Percentiles rank a stretch among this genome's conserved stretches.
phyloP scores from a whole-genome alignment of 352 stramenopile genomes.

The Globisporangium camurandrum region DNA sequence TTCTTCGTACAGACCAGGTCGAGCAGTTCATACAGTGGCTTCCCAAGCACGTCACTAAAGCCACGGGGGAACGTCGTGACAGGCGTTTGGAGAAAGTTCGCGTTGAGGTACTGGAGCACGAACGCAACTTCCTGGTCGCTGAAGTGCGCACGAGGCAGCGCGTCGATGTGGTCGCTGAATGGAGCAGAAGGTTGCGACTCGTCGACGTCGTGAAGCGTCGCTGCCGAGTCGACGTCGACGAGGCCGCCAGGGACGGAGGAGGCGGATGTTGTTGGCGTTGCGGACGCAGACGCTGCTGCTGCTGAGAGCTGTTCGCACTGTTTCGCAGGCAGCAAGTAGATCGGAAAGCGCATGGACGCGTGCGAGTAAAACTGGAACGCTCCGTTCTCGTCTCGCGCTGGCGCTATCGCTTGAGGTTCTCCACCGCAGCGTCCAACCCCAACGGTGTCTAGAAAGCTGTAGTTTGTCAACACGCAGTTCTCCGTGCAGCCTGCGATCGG shows the following conservation, averaged over 20 bases:
- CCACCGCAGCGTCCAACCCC: too few species aligned
- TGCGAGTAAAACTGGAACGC: conserved; percentile 44
- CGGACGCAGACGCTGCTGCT: neutral
- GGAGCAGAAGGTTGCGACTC: too few species aligned
- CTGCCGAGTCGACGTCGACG: conserved; percentile 35
- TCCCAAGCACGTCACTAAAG: conserved; percentile 66
- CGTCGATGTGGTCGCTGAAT: neutral
- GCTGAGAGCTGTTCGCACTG: conserved; percentile 31
- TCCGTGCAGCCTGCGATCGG: conserved; percentile 84
- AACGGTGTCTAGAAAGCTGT: conserved; percentile 68
- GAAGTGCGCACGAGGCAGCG: conserved; percentile 17
- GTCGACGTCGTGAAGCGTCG: conserved; percentile 5
- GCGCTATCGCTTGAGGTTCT: neutral
- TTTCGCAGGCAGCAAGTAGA: conserved; percentile 44
- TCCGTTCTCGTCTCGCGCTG: neutral
- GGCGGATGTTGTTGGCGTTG: neutral
- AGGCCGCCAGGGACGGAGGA: conserved; percentile 23
- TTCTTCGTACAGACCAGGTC: conserved; percentile 88
- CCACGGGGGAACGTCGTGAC: conserved; percentile 71
- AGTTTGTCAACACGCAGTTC: conserved; percentile 90
- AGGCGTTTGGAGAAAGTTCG: conserved; percentile 65
- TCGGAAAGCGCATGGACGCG: conserved; percentile 34
- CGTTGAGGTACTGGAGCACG: conserved; percentile 81
- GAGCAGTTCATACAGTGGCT: conserved; percentile 84
- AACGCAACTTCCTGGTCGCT: conserved; percentile 45